Conservation (phyloP, 805 yeast genomes). For the Yarrowia keelungensis region DNA sequence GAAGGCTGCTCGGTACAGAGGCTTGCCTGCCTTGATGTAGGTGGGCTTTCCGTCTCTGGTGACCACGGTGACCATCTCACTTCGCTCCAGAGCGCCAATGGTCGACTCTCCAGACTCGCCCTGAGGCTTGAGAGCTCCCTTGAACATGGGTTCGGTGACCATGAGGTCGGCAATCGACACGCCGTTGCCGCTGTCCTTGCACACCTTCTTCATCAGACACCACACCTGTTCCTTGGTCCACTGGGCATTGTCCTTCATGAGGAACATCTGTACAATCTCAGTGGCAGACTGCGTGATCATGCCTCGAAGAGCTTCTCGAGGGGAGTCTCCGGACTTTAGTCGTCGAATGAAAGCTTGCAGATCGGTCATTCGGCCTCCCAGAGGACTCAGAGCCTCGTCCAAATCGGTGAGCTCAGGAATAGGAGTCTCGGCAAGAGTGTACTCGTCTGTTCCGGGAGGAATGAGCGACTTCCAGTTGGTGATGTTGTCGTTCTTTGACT, state of each 20-base stretch:
- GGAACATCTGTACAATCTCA: constrained; percentile 82
- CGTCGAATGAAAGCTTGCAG: constrained; percentile 89
- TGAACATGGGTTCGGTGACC: constrained; percentile 48
- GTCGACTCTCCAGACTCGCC: constrained; percentile 56
- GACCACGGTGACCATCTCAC: constrained; percentile 74
- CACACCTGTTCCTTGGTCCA: constrained; percentile 87
- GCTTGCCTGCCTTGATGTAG: constrained; percentile 78
- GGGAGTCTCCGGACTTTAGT: constrained; percentile 84
- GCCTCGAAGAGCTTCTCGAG: constrained; percentile 74
- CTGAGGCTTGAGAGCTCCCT: constrained; percentile 44
- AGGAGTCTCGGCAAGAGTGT: constrained; percentile 28
- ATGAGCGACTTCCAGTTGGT: constrained; percentile 12
- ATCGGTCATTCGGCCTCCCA: constrained; percentile 96
- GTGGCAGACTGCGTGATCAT: constrained; percentile 86
- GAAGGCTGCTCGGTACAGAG: constrained; percentile 84
- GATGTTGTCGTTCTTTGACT: not conserved
- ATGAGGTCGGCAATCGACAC: constrained; percentile 44
- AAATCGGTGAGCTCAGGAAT: constrained; percentile 50
- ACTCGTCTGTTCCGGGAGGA: constrained; percentile 39
- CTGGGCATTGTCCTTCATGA: constrained; percentile 52
- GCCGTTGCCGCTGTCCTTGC: constrained; percentile 38
- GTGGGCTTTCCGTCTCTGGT: constrained; percentile 77
- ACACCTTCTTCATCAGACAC: constrained; percentile 72
- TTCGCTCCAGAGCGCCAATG: constrained; percentile 74
- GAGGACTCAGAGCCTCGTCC: constrained; percentile 66